Evolutionary conservation across 2,329 filamentous ascomycete species (phyloP).

Genomic region (Dactylellina leptospora): DNA sequence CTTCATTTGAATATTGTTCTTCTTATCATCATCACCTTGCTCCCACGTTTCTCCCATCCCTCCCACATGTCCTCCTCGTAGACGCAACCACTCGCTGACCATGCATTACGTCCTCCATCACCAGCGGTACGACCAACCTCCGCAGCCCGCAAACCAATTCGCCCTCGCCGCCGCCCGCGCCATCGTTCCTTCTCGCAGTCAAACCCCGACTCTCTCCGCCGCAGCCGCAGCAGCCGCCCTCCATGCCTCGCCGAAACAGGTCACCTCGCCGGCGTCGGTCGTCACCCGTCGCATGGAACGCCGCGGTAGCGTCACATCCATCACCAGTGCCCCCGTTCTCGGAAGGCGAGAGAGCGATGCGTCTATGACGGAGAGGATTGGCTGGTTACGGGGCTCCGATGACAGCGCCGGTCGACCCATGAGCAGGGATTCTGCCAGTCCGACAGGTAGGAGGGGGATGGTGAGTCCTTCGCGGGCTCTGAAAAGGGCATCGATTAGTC

Average conservation of each 20-base stretch:
- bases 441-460: neutral
- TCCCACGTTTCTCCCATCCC: neutral
- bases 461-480: slow-evolving; percentile 12
- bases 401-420: slow-evolving; percentile 23
- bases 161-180: slow-evolving; percentile 51
- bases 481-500: slow-evolving; percentile 19
- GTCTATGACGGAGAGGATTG: slow-evolving; percentile 48
- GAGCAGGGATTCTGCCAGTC: slow-evolving; percentile 26
- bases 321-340: slow-evolving; percentile 32
- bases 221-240: slow-evolving; percentile 48
- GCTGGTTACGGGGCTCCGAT: slow-evolving; percentile 34
- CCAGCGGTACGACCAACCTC: slow-evolving; percentile 23
- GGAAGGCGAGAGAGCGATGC: slow-evolving; percentile 40
- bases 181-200: slow-evolving; percentile 28
- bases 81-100: slow-evolving; percentile 9
- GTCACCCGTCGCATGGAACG: slow-evolving; percentile 51
- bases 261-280: slow-evolving; percentile 46
- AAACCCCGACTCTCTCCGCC: slow-evolving; percentile 47
- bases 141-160: slow-evolving; percentile 49
- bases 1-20: neutral
- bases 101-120: slow-evolving; percentile 41
- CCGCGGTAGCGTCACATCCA: slow-evolving; percentile 34
- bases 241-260: slow-evolving; percentile 50
- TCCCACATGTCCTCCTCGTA: slow-evolving; percentile 7
- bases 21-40: neutral